Conservation (phyloP, 768 basidiomycete species). For the Pleurotus pulmonarius region DNA sequence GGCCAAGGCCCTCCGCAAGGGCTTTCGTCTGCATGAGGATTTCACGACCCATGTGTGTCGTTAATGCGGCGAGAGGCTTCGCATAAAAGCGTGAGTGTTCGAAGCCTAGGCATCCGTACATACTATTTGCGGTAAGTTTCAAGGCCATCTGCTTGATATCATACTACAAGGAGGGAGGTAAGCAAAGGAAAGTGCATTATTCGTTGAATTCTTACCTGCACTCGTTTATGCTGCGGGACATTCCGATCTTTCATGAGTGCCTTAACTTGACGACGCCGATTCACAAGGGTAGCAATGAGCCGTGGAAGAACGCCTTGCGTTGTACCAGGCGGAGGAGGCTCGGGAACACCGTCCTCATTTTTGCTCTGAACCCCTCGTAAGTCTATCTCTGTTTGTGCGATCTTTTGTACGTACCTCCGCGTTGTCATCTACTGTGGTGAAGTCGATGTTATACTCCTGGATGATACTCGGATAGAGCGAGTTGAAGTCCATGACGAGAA, state of each 20-base stretch:
- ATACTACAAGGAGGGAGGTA: conserved; percentile 46
- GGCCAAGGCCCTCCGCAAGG: conserved; percentile 82
- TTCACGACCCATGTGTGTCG: conserved; percentile 96
- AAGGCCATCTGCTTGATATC: conserved; percentile 97
- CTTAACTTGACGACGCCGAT: conserved; percentile 87
- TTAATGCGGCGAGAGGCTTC: conserved; percentile 92
- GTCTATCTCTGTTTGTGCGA: conserved; percentile 3
- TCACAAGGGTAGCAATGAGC: conserved; percentile 95
- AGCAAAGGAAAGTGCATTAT: background rate
- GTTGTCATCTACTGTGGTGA: conserved; percentile 86
- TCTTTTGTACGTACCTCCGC: conserved; percentile 39
- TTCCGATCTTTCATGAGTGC: conserved; percentile 88
- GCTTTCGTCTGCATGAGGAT: conserved; percentile 93
- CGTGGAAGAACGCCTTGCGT: conserved; percentile 91
- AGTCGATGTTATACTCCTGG: conserved; percentile 99
- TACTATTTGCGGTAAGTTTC: conserved; percentile 98
- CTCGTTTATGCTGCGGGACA: conserved; percentile 65
- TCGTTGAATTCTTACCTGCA: conserved; percentile 60
- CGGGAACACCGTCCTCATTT: conserved; percentile 80
- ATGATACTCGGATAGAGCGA: conserved; percentile 99
- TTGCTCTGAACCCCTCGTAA: conserved; percentile 29
- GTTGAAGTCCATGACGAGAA: conserved; percentile 99
- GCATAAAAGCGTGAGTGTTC: conserved; percentile 97
- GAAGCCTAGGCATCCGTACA: conserved; percentile 99
- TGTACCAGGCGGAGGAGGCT: conserved; percentile 70